Base-by-base conservation (phyloP, 257 asterid genomes). In the Penstemon davidsonii region DNA sequence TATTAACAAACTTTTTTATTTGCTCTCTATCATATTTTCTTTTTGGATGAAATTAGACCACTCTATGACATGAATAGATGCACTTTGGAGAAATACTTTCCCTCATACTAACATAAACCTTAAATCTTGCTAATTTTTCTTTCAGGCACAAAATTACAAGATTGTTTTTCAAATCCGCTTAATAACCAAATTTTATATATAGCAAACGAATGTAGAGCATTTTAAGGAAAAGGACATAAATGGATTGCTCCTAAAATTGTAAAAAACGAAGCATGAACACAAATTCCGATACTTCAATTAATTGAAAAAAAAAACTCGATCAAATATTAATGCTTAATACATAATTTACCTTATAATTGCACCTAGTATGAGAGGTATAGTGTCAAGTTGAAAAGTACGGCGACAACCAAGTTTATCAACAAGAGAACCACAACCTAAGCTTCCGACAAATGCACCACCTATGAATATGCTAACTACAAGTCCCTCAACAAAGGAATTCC, bases 381-480 rank as follows among this genome's bases (percentile, higher is more conserved):
- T 85, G 76, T 53, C 95, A 46, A 88, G 73, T 76, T 91, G 97
- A 62, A 91, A 75, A 38, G 96, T 85, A 65, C 91, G 86, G 19
- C 95, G 86, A 74, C 82, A 91, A 55, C 97, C 95, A 73, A 91
- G 85, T 76, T 80, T 84, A 83, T 91, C 93, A 73, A 87, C 85
- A 50, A 91, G 74, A 72, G 84, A 80, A 72, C 93, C 95, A 73
- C 85, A 85, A 62, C 83, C 67, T 67, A 91, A 38, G 79, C 97
- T 91, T 69, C 97, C 97, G 43, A 88, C 61, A 73, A 91, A 87
- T 42, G 95, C 97, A 67, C 97, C 97, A 64, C 86, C 90, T 45
- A 91, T 84, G 78, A 91, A 91, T 58, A 88, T 91, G 81, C 96
- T 91, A 60, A 91, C 95, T 25, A 91, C 95, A 64, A 91, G 96